phyloP scores from a whole-genome alignment of 768 basidiomycete genomes.

The Lactarius indigo region DNA sequence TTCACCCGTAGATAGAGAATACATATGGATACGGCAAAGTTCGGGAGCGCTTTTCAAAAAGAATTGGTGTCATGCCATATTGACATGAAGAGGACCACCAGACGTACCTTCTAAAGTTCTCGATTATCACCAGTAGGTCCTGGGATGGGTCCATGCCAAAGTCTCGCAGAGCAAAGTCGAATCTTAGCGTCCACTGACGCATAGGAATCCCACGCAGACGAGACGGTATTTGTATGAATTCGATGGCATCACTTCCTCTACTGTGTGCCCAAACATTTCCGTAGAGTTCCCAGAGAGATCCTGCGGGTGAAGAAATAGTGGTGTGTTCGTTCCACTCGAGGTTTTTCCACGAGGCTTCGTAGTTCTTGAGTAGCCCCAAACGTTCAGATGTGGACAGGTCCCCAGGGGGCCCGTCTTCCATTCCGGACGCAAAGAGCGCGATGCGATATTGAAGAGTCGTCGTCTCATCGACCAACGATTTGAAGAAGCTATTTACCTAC shows the following conservation, averaged over 20 bases:
- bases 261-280: constrained; percentile 23
- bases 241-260: neutral
- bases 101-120: constrained; percentile 31
- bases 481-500: constrained; percentile 17
- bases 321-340: constrained; percentile 12
- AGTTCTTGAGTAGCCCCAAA: constrained; percentile 6
- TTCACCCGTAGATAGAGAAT: constrained; percentile 16
- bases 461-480: constrained; percentile 14
- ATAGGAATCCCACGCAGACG: constrained; percentile 19
- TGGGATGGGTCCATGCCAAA: constrained; percentile 26
- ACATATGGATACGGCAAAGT: constrained; percentile 13
- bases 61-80: neutral
- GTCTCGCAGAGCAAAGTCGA: constrained; percentile 17
- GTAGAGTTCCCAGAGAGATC: constrained; percentile 21
- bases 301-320: neutral
- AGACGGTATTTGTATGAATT: constrained; percentile 22
- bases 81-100: neutral
- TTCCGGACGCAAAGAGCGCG: constrained; percentile 15
- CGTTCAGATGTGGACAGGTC: constrained; percentile 3
- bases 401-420: constrained; percentile 16
- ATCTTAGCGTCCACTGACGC: constrained; percentile 18
- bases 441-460: constrained; percentile 18
- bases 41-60: neutral
- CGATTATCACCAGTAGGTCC: constrained; percentile 22
- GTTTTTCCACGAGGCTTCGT: constrained; percentile 20